These are phyloP conservation scores for Talaromyces albobiverticillius DNA, from an alignment of 2,329 filamentous ascomycete genomes.

Conservation along the genomic window DNA sequence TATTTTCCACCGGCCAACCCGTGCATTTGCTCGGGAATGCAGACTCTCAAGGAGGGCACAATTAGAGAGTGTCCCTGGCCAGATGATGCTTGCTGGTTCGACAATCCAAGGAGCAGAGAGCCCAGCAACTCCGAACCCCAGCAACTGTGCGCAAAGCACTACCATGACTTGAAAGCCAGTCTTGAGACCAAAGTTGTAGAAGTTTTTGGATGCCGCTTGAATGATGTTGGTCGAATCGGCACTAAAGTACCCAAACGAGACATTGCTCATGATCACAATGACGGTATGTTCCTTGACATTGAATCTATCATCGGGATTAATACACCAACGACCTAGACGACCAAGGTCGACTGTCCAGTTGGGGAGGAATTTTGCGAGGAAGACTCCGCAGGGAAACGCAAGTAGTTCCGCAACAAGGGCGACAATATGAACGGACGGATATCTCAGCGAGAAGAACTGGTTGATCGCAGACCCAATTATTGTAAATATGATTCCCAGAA, in stretches of 20 bases:
- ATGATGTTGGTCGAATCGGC: conserved; percentile 48
- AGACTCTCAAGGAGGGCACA: conserved; percentile 37
- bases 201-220: conserved; percentile 36
- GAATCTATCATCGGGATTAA: conserved; percentile 45
- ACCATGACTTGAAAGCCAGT: conserved; percentile 39
- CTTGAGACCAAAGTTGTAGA: conserved; percentile 42
- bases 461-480: conserved; percentile 45
- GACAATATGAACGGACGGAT: conserved; percentile 44
- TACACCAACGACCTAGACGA: conserved; percentile 16
- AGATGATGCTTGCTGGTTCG: conserved; percentile 38
- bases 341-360: conserved; percentile 27
- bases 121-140: conserved; percentile 41
- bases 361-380: conserved; percentile 38
- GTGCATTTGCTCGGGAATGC: conserved; percentile 36
- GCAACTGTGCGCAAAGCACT: conserved; percentile 37
- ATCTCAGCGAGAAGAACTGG: conserved; percentile 46
- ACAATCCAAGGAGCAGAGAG: conserved; percentile 37
- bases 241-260: conserved; percentile 46
- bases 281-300: conserved; percentile 49
- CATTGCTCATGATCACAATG: conserved; percentile 49
- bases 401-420: conserved; percentile 45
- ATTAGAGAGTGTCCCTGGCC: conserved; percentile 39
- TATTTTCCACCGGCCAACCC: conserved; percentile 39
- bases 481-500: conserved; percentile 45
- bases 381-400: conserved; percentile 41